A percentile compares a stretch with the other conserved stretches of the same genome.
phyloP scores from a whole-genome alignment of 2,329 filamentous ascomycete species.

The Trichophyton schoenleinii region DNA sequence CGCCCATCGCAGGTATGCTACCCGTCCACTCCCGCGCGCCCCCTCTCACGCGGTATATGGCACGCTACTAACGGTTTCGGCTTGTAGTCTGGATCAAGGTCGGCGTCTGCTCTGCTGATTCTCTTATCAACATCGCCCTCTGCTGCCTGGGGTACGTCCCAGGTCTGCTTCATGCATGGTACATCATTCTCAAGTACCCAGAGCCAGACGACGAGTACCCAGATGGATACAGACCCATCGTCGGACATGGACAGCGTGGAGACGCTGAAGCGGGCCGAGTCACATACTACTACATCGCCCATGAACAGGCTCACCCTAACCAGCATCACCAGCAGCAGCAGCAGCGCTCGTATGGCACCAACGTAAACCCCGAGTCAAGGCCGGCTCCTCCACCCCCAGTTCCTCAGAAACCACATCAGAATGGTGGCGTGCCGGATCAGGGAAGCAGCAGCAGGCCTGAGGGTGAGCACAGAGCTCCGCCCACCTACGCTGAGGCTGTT shows the following conservation, averaged over 20 bases:
- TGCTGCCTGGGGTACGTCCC: constrained; percentile 68
- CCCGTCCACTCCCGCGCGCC: not conserved
- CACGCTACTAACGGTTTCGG: not conserved
- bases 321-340: constrained; percentile 21
- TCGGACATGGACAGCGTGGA: constrained; percentile 36
- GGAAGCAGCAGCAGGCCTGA: constrained; percentile 24
- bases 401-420: constrained; percentile 5
- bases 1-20: constrained; percentile 43
- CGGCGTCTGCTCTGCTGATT: constrained; percentile 84
- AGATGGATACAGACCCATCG: constrained; percentile 50
- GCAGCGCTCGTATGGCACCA: constrained; percentile 29
- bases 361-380: constrained; percentile 19
- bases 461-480: constrained; percentile 43
- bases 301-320: constrained; percentile 24
- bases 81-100: constrained; percentile 83
- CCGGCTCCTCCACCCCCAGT: constrained; percentile 18
- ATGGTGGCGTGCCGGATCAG: constrained; percentile 4
- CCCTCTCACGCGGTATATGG: not conserved
- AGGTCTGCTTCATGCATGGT: constrained; percentile 90
- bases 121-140: constrained; percentile 87
- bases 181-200: constrained; percentile 86
- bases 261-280: constrained; percentile 39
- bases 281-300: constrained; percentile 64
- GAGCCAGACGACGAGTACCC: constrained; percentile 52
- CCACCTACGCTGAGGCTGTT: constrained; percentile 81